A percentile compares a stretch with the other conserved stretches of the same genome.
These are phyloP conservation scores for Guadua angustifolia DNA, from an alignment of 176 grass and related monocot genomes.

Conservation along the genomic window DNA sequence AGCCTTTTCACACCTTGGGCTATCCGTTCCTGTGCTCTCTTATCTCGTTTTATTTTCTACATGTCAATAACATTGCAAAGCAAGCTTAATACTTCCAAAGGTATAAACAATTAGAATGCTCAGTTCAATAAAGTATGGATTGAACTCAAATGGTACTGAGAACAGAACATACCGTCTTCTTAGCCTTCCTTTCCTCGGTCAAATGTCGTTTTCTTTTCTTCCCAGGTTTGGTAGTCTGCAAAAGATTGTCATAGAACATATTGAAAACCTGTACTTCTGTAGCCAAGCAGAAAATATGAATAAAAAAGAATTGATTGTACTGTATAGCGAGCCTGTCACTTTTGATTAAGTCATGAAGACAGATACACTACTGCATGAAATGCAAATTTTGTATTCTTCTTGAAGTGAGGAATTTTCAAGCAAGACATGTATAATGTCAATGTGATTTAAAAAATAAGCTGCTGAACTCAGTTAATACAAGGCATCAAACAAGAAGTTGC, in stretches of 20 bases:
- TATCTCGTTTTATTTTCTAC: slow-evolving; percentile 75
- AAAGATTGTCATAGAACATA: slow-evolving; percentile 35
- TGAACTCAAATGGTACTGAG: slow-evolving; percentile 20
- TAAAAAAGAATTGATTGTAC: neutral
- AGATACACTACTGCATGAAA: neutral
- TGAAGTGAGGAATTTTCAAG: neutral
- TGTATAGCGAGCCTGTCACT: neutral
- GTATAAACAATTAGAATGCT: slow-evolving; percentile 32
- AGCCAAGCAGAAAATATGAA: slow-evolving; percentile 33
- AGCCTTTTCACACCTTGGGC: slow-evolving; percentile 78
- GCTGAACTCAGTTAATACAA: neutral
- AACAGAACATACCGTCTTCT: slow-evolving; percentile 59
- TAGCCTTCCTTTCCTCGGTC: slow-evolving; percentile 78
- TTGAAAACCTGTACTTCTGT: slow-evolving; percentile 3
- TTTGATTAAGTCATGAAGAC: slow-evolving; percentile 12
- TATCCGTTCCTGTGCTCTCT: slow-evolving; percentile 74
- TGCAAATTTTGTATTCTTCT: slow-evolving; percentile 17
- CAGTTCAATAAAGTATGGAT: slow-evolving; percentile 28
- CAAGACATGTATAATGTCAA: slow-evolving; percentile 13
- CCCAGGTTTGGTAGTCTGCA: slow-evolving; percentile 54
- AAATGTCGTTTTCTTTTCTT: slow-evolving; percentile 66
- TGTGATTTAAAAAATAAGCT: neutral
- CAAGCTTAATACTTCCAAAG: slow-evolving; percentile 40
- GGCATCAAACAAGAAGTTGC: slow-evolving; percentile 26
- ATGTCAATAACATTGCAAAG: slow-evolving; percentile 55